Percentiles rank a stretch among this genome's conserved stretches.
These are phyloP conservation scores for Backusella tuberculispora DNA, from an alignment of 192 early-diverging fungal genomes.

Conservation along the genomic window DNA sequence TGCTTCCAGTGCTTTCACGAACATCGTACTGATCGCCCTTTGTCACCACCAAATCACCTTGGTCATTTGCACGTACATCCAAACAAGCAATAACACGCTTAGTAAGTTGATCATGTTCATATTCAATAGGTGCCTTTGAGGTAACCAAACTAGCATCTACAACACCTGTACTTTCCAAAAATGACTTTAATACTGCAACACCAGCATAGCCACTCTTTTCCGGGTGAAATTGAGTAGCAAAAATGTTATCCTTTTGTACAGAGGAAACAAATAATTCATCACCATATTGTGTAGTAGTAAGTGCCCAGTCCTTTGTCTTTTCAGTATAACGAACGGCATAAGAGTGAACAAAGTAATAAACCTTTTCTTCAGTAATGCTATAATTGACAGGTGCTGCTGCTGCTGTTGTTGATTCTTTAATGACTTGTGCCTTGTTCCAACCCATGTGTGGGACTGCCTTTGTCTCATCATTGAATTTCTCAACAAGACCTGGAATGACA, in stretches of 20 bases:
- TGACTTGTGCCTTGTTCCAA: slow-evolving; percentile 78
- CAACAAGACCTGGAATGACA: slow-evolving; percentile 74
- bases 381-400: slow-evolving; percentile 27
- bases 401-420: slow-evolving; percentile 43
- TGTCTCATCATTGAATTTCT: slow-evolving; percentile 62
- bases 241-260: slow-evolving; percentile 83
- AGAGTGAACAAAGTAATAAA: slow-evolving; percentile 99
- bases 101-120: slow-evolving; percentile 64
- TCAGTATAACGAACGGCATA: slow-evolving; percentile 76
- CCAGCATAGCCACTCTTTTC: slow-evolving; percentile 97
- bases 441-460: slow-evolving; percentile 99
- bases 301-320: slow-evolving; percentile 68
- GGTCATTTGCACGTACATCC: slow-evolving; percentile 96
- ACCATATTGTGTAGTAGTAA: slow-evolving; percentile 87
- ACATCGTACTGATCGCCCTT: slow-evolving; percentile 99
- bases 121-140: slow-evolving; percentile 2
- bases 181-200: slow-evolving; percentile 77
- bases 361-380: slow-evolving; percentile 51
- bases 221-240: slow-evolving; percentile 99
- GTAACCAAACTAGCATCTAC: slow-evolving; percentile 20
- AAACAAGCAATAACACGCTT: slow-evolving; percentile 96
- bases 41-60: slow-evolving; percentile 97
- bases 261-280: slow-evolving; percentile 85
- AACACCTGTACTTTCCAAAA: slow-evolving; percentile 63
- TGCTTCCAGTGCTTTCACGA: slow-evolving; percentile 63